These are phyloP conservation scores for Medicago lupulina DNA, from an alignment of 306 rosid species.

Conservation along the genomic window DNA sequence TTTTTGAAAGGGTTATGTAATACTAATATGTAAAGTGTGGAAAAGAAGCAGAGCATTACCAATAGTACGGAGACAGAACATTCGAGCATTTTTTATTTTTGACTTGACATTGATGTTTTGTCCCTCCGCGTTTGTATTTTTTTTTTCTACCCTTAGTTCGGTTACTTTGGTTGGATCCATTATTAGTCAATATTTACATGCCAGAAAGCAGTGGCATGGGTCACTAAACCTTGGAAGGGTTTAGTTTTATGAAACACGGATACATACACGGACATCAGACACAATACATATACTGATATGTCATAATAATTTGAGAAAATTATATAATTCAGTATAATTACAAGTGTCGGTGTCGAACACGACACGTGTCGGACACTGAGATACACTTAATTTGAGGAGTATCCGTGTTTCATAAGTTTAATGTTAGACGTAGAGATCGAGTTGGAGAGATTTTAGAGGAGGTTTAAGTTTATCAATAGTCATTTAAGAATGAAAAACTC, in stretches of 20 bases:
- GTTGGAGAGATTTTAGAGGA: not conserved
- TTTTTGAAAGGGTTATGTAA: not conserved
- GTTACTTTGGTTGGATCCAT: not conserved
- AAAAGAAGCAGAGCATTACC: slow-evolving; percentile 44
- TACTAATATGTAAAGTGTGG: slow-evolving; percentile 39
- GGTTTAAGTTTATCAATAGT: not conserved
- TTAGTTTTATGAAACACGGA: too few relatives aligned
- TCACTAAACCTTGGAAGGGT: not conserved
- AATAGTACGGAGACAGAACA: slow-evolving; percentile 40
- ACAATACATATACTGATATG: too few relatives aligned
- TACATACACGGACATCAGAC: too few relatives aligned
- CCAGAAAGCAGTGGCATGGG: not conserved
- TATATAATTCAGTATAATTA: too few relatives aligned
- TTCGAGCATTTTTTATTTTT: slow-evolving; percentile 24
- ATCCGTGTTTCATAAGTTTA: too few relatives aligned
- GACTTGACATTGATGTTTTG: slow-evolving; percentile 52
- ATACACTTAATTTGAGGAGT: too few relatives aligned
- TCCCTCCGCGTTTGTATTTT: slow-evolving; percentile 37
- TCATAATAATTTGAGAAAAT: too few relatives aligned
- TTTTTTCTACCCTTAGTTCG: not conserved
- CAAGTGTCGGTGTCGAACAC: too few relatives aligned
- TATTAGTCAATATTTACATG: not conserved
- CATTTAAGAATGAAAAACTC: too few relatives aligned
- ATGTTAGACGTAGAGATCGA: not conserved
- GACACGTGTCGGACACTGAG: too few relatives aligned